Percentiles rank a stretch among this genome's conserved stretches.
Evolutionary conservation across 164 flowering plant species (phyloP).

Genomic region (Echeveria elegans): DNA sequence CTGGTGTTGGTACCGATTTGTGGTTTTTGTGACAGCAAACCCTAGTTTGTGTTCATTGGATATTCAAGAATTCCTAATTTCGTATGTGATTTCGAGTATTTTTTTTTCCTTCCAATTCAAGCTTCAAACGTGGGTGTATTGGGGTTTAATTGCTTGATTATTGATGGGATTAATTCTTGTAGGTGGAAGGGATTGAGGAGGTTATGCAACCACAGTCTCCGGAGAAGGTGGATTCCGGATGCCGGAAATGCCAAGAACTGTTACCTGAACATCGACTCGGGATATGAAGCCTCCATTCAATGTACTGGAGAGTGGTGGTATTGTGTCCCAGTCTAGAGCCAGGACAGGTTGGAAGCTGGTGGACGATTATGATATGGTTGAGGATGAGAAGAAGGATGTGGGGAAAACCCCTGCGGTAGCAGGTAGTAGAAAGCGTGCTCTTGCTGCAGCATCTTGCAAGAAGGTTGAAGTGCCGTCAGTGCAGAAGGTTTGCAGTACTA

Average conservation of each 20-base stretch:
- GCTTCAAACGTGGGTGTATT: too few relatives aligned
- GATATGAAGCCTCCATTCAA: slow-evolving; percentile 17
- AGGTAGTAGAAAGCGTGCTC: slow-evolving; percentile 12
- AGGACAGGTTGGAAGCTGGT: slow-evolving; percentile 16
- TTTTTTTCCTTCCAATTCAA: too few relatives aligned
- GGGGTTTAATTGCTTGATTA: neutral
- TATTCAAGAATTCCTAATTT: too few relatives aligned
- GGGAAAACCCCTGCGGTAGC: slow-evolving; percentile 19
- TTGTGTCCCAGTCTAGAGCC: slow-evolving; percentile 19
- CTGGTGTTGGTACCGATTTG: neutral
- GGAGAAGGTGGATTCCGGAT: slow-evolving; percentile 9
- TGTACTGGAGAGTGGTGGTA: slow-evolving; percentile 24
- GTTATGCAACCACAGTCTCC: slow-evolving; percentile 20
- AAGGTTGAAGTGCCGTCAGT: slow-evolving; percentile 13
- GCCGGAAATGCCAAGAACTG: slow-evolving; percentile 22
- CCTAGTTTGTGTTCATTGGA: neutral
- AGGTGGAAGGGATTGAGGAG: slow-evolving; percentile 65
- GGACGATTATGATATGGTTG: slow-evolving; percentile 11
- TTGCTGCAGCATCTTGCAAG: slow-evolving; percentile 11
- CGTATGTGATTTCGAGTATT: too few relatives aligned
- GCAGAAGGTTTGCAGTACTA: slow-evolving; percentile 23
- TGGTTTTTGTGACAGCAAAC: neutral
- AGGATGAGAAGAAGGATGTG: slow-evolving; percentile 10
- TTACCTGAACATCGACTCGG: slow-evolving; percentile 21
- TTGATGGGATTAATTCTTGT: neutral